Percentiles rank a stretch among this genome's conserved stretches.
Conservation (phyloP, 2,329 filamentous ascomycete species). For the Arthroderma sp. region DNA sequence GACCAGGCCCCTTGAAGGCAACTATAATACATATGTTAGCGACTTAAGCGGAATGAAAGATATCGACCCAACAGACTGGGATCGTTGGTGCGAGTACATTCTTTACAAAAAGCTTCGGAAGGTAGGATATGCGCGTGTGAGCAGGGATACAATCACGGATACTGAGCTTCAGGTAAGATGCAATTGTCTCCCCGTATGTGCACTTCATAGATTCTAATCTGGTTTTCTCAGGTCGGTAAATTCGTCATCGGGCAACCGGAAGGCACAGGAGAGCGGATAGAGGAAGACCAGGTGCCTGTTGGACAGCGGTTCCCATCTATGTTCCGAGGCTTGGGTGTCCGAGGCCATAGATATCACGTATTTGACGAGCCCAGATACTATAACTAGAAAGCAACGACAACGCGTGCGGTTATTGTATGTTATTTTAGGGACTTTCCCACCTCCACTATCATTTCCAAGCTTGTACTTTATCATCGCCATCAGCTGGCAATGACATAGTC, state of each 20-base stretch:
- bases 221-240: conserved; percentile 54
- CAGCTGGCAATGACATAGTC: too few species aligned
- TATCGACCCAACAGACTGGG: conserved; percentile 85
- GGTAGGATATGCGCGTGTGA: conserved; percentile 80
- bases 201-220: conserved; percentile 8
- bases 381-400: conserved; percentile 17
- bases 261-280: conserved; percentile 50
- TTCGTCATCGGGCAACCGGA: conserved; percentile 68
- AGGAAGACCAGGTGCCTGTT: conserved; percentile 60
- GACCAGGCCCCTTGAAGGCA: conserved; percentile 76
- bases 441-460: too few species aligned
- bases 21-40: conserved; percentile 93
- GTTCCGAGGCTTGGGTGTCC: conserved; percentile 73
- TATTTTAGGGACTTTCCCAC: too few species aligned
- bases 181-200: neutral
- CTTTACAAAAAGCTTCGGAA: conserved; percentile 79
- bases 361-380: conserved; percentile 79
- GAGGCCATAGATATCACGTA: conserved; percentile 87
- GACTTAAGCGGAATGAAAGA: conserved; percentile 83
- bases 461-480: too few species aligned
- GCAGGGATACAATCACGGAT: conserved; percentile 82
- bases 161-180: conserved; percentile 73
- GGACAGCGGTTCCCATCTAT: conserved; percentile 71
- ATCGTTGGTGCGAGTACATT: conserved; percentile 98
- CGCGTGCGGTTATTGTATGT: neutral